phyloP scores from a whole-genome alignment of 371 early-diverging fungal genomes.

The Mortierella sp. region DNA sequence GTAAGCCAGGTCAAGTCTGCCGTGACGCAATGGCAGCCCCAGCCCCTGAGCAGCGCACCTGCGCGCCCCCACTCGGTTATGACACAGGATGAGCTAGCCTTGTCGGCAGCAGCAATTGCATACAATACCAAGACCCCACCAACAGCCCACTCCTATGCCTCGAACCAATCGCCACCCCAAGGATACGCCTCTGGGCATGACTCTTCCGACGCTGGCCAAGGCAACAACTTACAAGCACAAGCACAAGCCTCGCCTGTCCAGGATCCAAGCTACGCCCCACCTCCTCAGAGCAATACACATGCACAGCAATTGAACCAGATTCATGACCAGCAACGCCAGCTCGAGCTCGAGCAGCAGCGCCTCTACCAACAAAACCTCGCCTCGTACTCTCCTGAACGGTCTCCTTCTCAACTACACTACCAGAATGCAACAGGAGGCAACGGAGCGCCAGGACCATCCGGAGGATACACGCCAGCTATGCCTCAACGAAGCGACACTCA shows the following conservation, averaged over 20 bases:
- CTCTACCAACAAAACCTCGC: constrained; percentile 47
- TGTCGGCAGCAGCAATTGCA: constrained; percentile 46
- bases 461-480: constrained; percentile 6
- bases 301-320: constrained; percentile 32
- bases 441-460: constrained; percentile 6
- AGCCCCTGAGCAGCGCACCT: constrained; percentile 16
- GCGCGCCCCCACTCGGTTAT: constrained; percentile 13
- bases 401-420: constrained; percentile 37
- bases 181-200: constrained; percentile 14
- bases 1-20: constrained; percentile 41
- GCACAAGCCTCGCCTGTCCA: constrained; percentile 2
- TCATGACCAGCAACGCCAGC: constrained; percentile 51
- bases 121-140: constrained; percentile 46
- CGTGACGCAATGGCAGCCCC: constrained; percentile 41
- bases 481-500: constrained; percentile 35
- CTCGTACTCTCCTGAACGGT: constrained; percentile 31
- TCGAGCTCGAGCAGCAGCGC: constrained; percentile 51
- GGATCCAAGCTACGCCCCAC: not conserved
- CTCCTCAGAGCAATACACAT: constrained; percentile 16
- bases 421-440: constrained; percentile 21
- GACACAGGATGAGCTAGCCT: constrained; percentile 44
- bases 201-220: constrained; percentile 2
- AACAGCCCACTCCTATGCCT: constrained; percentile 7
- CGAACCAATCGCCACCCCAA: constrained; percentile 19
- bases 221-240: constrained; percentile 7